A percentile compares a stretch with the other conserved stretches of the same genome.
Evolutionary conservation across 2,329 filamentous ascomycete species (phyloP).

Genomic region (Lachnellula arida): DNA sequence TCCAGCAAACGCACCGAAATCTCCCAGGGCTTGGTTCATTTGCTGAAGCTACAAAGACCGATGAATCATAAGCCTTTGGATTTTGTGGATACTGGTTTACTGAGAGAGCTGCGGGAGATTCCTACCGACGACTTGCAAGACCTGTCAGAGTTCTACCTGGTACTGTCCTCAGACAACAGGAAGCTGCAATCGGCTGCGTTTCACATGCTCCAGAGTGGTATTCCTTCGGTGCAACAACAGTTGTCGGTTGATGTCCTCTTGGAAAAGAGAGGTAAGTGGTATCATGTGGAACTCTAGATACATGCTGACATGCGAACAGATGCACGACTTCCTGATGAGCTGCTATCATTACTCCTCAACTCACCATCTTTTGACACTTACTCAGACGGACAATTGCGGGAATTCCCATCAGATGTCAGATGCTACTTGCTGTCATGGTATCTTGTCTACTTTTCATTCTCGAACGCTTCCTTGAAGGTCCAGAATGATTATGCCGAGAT

Average conservation of each 20-base stretch:
- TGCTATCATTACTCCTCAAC: slow-evolving; percentile 78
- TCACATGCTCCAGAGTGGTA: slow-evolving; percentile 70
- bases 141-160: slow-evolving; percentile 63
- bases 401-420: slow-evolving; percentile 65
- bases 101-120: slow-evolving; percentile 62
- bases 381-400: slow-evolving; percentile 58
- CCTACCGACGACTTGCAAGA: slow-evolving; percentile 58
- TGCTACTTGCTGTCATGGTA: slow-evolving; percentile 87
- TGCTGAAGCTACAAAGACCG: slow-evolving; percentile 53
- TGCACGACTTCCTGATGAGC: slow-evolving; percentile 74
- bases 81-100: slow-evolving; percentile 71
- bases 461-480: slow-evolving; percentile 72
- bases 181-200: slow-evolving; percentile 78
- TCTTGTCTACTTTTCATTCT: slow-evolving; percentile 82
- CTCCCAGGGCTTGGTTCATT: slow-evolving; percentile 53
- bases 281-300: background rate
- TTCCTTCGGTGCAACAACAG: slow-evolving; percentile 74
- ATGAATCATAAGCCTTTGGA: slow-evolving; percentile 59
- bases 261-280: slow-evolving; percentile 54
- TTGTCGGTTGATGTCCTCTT: slow-evolving; percentile 72
- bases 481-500: slow-evolving; percentile 75
- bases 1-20: slow-evolving; percentile 53
- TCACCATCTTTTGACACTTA: slow-evolving; percentile 67
- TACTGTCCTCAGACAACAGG: slow-evolving; percentile 71
- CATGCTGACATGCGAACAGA: slow-evolving; percentile 33